These are phyloP conservation scores for Millerago galiae DNA, from an alignment of 805 yeast genomes.

Conservation along the genomic window DNA sequence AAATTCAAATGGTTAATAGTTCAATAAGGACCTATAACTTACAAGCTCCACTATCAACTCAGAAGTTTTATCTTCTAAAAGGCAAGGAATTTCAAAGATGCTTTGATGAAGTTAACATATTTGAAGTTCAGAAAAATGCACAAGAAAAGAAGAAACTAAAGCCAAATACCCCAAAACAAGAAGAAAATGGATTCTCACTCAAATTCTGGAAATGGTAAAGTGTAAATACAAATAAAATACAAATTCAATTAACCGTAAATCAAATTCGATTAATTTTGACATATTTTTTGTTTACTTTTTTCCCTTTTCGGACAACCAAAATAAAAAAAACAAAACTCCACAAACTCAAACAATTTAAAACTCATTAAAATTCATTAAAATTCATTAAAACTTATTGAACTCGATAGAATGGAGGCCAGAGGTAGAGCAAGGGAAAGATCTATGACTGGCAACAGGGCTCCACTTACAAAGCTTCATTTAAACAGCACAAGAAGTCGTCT, in stretches of 20 bases:
- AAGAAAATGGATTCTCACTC: background rate
- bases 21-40: slow-evolving; percentile 51
- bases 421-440: slow-evolving; percentile 2
- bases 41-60: slow-evolving; percentile 58
- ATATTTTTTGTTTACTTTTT: slow-evolving; percentile 2
- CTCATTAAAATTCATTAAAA: background rate
- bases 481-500: slow-evolving; percentile 7
- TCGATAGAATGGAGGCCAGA: background rate
- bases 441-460: slow-evolving; percentile 11
- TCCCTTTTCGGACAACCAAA: background rate
- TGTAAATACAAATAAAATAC: background rate
- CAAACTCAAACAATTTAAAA: background rate
- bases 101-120: slow-evolving; percentile 28
- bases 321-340: background rate
- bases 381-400: background rate
- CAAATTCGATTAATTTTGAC: background rate
- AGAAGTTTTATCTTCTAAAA: slow-evolving; percentile 42
- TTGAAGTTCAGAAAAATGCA: slow-evolving; percentile 7
- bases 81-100: slow-evolving; percentile 39
- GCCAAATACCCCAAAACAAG: background rate
- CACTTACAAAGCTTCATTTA: slow-evolving; percentile 23
- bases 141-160: background rate
- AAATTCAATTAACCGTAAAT: background rate
- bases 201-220: slow-evolving; percentile 7
- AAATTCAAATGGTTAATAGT: slow-evolving; percentile 38